Evolutionary conservation across 306 rosid species (phyloP), one percentile per base, ranked within the genome.

Genomic region (Rosa rugosa): DNA sequence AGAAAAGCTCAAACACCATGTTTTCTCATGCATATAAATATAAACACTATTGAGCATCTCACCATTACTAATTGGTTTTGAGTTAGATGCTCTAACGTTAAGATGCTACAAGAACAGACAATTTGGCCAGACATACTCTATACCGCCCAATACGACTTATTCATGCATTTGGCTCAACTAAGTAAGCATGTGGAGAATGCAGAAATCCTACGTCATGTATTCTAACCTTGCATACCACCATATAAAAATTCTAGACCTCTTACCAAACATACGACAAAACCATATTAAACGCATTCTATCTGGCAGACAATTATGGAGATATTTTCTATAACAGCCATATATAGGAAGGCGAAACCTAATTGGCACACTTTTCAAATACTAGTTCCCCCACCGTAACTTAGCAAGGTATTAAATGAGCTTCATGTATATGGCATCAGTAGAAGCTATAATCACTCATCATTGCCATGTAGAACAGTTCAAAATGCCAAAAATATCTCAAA

Each of bases 341-440:
- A 22, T 27, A 8, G 69, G 69, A 44, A 13, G 11, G 25, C 1
- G 0, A n/a, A 75, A 75, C 42, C 16, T 25, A 62, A 44, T 60
- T 5, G 2, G 0, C n/a, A 59, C 1, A 0, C 69, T 59, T 17
- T 42, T 22, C 45, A 22, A 38, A 57, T 23, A 62, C 78, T 17
- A 75, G 23, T 13, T 17, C 9, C 59, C 46, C 70, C 31, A 60
- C n/a, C 7, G 4, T 10, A 62, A 3, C 13, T 22, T 41, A 23
- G 25, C 65, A 8, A 59, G 25, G 16, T 27, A 59, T 22, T 75
- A 62, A 57, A 59, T 59, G 25, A 56, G 17, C 69, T 74, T 57
- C 71, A 45, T 75, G 71, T 31, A 75, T 62, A 17, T 62, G 60
- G 71, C 66, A 75, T 31, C 71, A 44, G 25, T 27, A 60, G 18